Evolutionary conservation across 305 asterid genomes (phyloP), one percentile per base, ranked within the genome.

Genomic region (Plantago lanceolata): DNA sequence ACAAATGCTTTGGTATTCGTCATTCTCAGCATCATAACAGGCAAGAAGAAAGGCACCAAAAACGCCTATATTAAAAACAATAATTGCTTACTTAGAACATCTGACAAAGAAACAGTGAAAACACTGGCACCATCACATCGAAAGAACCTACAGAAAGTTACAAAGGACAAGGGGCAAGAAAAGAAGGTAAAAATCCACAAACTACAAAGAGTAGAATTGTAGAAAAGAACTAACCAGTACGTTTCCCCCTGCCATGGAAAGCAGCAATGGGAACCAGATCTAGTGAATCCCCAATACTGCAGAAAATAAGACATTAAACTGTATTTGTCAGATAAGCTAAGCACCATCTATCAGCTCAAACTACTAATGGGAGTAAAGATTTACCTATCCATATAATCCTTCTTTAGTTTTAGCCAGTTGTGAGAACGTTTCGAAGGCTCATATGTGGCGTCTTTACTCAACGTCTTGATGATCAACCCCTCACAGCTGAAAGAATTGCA

Each of bases 261-360:
- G 92, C 97, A 59, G 87, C 99, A 75, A 87, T 87, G n/a, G 96
- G 99, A 52, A 85, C 97, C 89, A 93, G 78, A 82, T 93, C 99
- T 68, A 93, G 70, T 4, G 97, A 93, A 81, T 90, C 99, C 3
- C 95, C 96, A 68, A 84, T 70, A 67, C 96, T 93, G 90, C 73
- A 80, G 61, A 70, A 61, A 59, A 74, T 24, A 76, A 13, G 31
- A 2, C 52, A 57, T 43, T 61, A 53, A 57, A 48, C 14, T 44
- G 48, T 17, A 78, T 18, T 29, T 19, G 58, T 57, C 45, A 40
- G 40, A 37, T 54, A 31, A 65, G 72, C 70, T 67, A 24, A 3
- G 3, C 2, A 24, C 28, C 28, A 61, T 21, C 29, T 37, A 24
- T 19, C 20, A 59, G 61, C 37, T 66, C 21, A 64, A 73, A 63